These are phyloP conservation scores for Chalciporus sphaerocephalus DNA, from an alignment of 768 basidiomycete genomes.

Conservation along the genomic window DNA sequence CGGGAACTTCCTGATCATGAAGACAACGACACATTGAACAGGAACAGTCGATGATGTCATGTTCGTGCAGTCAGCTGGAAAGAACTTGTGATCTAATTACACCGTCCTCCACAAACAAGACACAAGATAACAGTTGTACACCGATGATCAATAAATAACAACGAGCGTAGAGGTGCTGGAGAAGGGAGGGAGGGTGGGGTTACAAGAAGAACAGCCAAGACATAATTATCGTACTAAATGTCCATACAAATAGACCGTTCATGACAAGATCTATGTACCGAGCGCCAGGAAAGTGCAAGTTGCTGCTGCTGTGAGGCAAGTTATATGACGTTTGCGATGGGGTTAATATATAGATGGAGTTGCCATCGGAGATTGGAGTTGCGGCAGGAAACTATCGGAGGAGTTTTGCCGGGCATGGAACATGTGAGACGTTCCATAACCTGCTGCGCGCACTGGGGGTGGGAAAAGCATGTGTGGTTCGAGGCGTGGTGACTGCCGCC, in stretches of 20 bases:
- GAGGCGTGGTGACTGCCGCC: slow-evolving; percentile 12
- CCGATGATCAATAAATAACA: neutral
- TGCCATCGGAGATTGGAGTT: slow-evolving; percentile 25
- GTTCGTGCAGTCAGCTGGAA: neutral
- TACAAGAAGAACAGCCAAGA: neutral
- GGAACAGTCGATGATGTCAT: neutral
- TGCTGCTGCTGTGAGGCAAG: neutral
- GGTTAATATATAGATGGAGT: slow-evolving; percentile 17
- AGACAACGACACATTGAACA: too few relatives aligned
- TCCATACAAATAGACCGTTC: slow-evolving; percentile 12
- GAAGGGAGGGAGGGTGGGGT: neutral
- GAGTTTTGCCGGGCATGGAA: slow-evolving; percentile 25
- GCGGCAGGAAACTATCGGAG: slow-evolving; percentile 23
- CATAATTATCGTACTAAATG: slow-evolving; percentile 12
- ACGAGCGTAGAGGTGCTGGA: neutral
- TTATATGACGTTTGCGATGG: slow-evolving; percentile 8
- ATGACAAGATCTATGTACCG: slow-evolving; percentile 2
- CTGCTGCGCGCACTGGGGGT: slow-evolving; percentile 34
- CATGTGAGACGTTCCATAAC: slow-evolving; percentile 20
- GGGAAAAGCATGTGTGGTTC: slow-evolving; percentile 36
- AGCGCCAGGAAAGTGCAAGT: neutral
- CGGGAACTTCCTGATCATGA: too few relatives aligned
- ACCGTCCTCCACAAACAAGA: neutral
- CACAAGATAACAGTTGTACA: neutral
- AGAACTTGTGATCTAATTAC: neutral